Evolutionary conservation across 1,284 basidiomycete genomes (phyloP).

Genomic region (Trametes pubescens): DNA sequence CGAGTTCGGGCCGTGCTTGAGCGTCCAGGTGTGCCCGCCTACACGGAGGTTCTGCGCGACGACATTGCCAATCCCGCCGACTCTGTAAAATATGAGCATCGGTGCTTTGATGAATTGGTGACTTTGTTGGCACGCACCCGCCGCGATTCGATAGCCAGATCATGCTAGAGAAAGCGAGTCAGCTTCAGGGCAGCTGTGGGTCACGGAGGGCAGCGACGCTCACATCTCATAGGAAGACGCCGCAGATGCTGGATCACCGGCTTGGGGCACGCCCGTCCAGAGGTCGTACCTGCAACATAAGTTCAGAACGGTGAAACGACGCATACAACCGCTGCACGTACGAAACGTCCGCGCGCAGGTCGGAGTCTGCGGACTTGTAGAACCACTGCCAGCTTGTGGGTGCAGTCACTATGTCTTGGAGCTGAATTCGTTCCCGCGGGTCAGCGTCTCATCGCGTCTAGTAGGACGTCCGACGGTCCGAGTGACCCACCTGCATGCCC

Average conservation of each 20-base stretch:
- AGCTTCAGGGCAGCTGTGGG: neutral
- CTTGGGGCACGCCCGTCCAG: slow-evolving; percentile 56
- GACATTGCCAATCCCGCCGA: slow-evolving; percentile 62
- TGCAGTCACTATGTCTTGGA: slow-evolving; percentile 51
- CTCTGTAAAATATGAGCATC: too few species aligned
- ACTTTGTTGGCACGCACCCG: slow-evolving; percentile 47
- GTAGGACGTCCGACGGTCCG: too few species aligned
- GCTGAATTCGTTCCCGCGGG: slow-evolving; percentile 37
- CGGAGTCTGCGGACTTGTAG: slow-evolving; percentile 54
- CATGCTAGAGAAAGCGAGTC: slow-evolving; percentile 49
- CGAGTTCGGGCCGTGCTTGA: slow-evolving; percentile 62
- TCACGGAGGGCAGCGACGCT: slow-evolving; percentile 20
- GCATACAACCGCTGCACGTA: slow-evolving; percentile 36
- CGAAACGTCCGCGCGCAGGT: slow-evolving; percentile 65
- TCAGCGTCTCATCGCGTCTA: too few species aligned
- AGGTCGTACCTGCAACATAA: slow-evolving; percentile 58
- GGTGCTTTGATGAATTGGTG: neutral
- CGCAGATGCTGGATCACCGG: slow-evolving; percentile 55
- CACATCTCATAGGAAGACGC: slow-evolving; percentile 65
- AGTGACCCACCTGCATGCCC: slow-evolving; percentile 51
- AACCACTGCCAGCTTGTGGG: slow-evolving; percentile 61
- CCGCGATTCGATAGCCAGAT: slow-evolving; percentile 69
- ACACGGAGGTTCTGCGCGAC: slow-evolving; percentile 52
- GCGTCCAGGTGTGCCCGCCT: slow-evolving; percentile 62
- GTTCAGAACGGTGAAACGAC: neutral